Base-by-base conservation (phyloP, 1,139 yeast species). In the Magnusiomyces paraingens region DNA sequence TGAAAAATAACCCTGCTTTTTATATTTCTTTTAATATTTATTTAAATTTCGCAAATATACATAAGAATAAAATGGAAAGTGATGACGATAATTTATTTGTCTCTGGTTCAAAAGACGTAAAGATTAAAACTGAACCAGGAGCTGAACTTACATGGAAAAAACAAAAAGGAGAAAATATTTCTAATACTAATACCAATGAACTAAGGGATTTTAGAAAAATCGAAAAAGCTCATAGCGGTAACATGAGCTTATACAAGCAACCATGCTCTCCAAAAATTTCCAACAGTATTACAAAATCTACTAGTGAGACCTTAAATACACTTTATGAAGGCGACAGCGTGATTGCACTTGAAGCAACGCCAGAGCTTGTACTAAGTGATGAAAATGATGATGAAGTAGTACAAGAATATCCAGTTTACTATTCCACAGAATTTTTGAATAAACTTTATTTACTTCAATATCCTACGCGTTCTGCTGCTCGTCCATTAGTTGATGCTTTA, bases 371-470 rank as follows among this genome's bases (percentile, higher is more conserved):
- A n/a, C 38, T 47, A 32, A 47, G 36, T 20, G 46, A 49, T 36
- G 55, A 56, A 41, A 52, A 49, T 12, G 62, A 58, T 21, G 97
- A 91, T 70, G 95, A 95, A 1, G 78, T 93, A 10, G 76, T 90
- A 1, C 78, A 81, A 51, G 87, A 87, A 51, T 79, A 87, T 18
- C 96, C 98, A 1, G 73, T 93, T 11, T 79, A 74, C 57, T 59
- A 78, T 46, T 70, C 77, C 10, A 64, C 70, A 46, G 62, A 61
- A 2, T 61, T 65, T 35, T 58, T 65, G 21, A 60, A 68, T 57
- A 58, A 66, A 56, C 60, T 82, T 38, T 71, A 75, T 52, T 63
- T 82, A 26, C 65, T 83, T 50, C 98, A 91, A 67, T 91, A 83
- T 63, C 89, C 93, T 1, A 88, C 88, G 5, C 78, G 88, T 57